Evolutionary conservation across 208 protist genomes (phyloP).

Genomic region (Strigomonas culicis): DNA sequence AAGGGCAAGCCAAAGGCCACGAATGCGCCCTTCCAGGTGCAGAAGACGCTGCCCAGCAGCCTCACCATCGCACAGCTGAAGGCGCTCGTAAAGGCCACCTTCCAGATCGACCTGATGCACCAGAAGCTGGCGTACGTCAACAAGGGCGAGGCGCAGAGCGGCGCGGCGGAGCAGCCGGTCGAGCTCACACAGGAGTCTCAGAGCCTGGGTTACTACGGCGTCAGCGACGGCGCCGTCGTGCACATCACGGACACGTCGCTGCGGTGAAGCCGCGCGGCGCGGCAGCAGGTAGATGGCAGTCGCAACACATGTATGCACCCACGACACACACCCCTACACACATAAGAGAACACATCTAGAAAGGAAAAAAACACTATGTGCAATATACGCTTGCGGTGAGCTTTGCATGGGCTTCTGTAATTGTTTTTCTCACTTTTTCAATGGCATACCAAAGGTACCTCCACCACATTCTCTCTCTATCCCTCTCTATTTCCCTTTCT

Average conservation of each 20-base stretch:
- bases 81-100: constrained; percentile 61
- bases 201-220: constrained; percentile 73
- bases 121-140: constrained; percentile 55
- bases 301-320: neutral
- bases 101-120: constrained; percentile 57
- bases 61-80: constrained; percentile 80
- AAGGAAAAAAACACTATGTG: neutral
- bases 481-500: no score
- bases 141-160: constrained; percentile 41
- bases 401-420: neutral
- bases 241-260: constrained; percentile 69
- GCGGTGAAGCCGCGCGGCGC: constrained; percentile 5
- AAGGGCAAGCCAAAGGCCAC: neutral
- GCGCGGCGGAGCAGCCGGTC: constrained; percentile 45
- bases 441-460: neutral
- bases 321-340: neutral
- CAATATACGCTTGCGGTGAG: neutral
- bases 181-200: constrained; percentile 67
- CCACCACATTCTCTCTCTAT: no score
- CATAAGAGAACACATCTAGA: neutral
- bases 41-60: constrained; percentile 66
- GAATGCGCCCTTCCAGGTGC: constrained; percentile 4
- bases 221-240: constrained; percentile 61
- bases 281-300: neutral
- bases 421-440: neutral